phyloP scores from a whole-genome alignment of 805 yeast species.

The Kodamaea kaohsiungensis region DNA sequence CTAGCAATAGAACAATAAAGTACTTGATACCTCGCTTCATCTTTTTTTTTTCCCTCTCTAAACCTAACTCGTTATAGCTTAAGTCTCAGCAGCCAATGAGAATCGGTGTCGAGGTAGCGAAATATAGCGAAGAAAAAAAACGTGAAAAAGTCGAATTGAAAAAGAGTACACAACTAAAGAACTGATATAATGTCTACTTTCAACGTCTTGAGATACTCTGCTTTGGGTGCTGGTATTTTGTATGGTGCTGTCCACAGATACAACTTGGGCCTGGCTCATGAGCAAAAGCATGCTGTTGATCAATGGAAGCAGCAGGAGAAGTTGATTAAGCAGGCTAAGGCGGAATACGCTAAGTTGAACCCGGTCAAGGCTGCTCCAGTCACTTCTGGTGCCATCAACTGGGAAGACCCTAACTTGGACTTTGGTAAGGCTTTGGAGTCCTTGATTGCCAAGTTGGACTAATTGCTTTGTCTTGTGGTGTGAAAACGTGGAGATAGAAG shows the following conservation, averaged over 20 bases:
- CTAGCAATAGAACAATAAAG: constrained; percentile 16
- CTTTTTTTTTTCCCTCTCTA: constrained; percentile 4
- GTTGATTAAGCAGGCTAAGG: constrained; percentile 85
- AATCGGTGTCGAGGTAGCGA: neutral
- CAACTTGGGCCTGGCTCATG: constrained; percentile 60
- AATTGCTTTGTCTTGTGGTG: constrained; percentile 9
- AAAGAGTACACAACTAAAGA: constrained; percentile 3
- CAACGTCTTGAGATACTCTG: constrained; percentile 90
- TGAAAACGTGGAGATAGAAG: neutral
- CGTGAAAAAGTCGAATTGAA: constrained; percentile 5
- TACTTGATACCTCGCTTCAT: constrained; percentile 12
- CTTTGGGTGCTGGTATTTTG: constrained; percentile 82
- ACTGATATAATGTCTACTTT: constrained; percentile 32
- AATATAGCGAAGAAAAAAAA: constrained; percentile 5
- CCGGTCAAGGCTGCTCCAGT: constrained; percentile 43
- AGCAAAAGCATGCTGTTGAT: constrained; percentile 54
- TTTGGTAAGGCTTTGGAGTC: constrained; percentile 68
- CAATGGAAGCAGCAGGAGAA: constrained; percentile 67
- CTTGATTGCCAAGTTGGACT: constrained; percentile 57
- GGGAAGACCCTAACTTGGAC: constrained; percentile 91
- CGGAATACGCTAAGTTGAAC: constrained; percentile 72
- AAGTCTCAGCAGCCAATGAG: constrained; percentile 7
- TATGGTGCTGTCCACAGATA: constrained; percentile 89
- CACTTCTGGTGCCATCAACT: constrained; percentile 56
- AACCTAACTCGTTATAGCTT: neutral